A percentile compares a stretch with the other conserved stretches of the same genome.
These are phyloP conservation scores for Marasmius tenuissimus DNA, from an alignment of 1,284 basidiomycete genomes.

Conservation along the genomic window DNA sequence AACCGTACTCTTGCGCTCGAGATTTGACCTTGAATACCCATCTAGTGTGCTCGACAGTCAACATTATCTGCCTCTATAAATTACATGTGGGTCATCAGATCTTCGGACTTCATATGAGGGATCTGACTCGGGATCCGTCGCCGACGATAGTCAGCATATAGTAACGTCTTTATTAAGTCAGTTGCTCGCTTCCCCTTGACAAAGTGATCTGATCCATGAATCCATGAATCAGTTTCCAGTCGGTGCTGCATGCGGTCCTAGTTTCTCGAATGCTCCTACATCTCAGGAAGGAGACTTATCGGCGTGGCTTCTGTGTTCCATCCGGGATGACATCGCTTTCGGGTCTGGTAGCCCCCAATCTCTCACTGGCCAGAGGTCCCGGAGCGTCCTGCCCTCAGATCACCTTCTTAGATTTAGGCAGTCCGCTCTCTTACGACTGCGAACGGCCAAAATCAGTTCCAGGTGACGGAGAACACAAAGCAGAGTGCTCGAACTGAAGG, in stretches of 20 bases:
- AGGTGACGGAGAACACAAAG: too few relatives aligned
- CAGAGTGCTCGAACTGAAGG: too few relatives aligned
- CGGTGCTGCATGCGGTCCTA: background rate
- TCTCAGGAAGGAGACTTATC: background rate
- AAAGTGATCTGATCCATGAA: background rate
- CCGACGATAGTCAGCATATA: background rate
- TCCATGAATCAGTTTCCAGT: background rate
- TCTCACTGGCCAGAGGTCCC: too few relatives aligned
- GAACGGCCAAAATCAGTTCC: too few relatives aligned
- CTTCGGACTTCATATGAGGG: too few relatives aligned
- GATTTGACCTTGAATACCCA: background rate
- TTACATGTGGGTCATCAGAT: background rate
- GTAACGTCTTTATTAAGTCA: background rate
- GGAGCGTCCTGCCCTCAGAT: too few relatives aligned
- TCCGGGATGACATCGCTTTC: too few relatives aligned
- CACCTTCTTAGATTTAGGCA: too few relatives aligned
- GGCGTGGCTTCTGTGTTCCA: too few relatives aligned
- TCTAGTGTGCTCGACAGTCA: background rate
- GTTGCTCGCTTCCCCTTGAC: background rate
- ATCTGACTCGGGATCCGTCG: background rate
- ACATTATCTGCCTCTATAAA: background rate
- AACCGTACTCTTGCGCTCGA: background rate
- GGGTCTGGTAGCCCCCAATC: too few relatives aligned
- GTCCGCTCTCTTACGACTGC: too few relatives aligned
- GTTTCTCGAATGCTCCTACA: background rate